Evolutionary conservation across 371 early-diverging fungal species (phyloP), one percentile per base, ranked within the genome.

Genomic region (Mucor lusitanicus): DNA sequence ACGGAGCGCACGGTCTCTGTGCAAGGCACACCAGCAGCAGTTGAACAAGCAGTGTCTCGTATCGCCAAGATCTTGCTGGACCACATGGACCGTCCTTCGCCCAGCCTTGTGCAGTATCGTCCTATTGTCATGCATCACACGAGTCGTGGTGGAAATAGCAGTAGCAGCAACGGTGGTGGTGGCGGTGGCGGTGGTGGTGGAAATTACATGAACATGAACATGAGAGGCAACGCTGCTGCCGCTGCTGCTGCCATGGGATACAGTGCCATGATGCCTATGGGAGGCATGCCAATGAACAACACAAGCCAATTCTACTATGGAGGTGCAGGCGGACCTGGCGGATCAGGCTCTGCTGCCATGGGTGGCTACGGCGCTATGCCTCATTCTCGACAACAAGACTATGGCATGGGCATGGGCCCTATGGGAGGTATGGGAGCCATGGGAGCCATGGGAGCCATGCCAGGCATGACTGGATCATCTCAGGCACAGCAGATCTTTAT

Each of bases 1-100:
- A 91, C 87, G 30, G 95, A 95, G 68, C 90, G 97, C 25, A 87
- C 93, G 4, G 87, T 97, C 30, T 92, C 95, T 25, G 89, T 97
- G 65, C 88, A 88, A 25, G 97, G 97, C 32, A 86, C 89, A 0
- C 90, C 95, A 4, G 90, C 91, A 75, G 78, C 88, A 1, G 91
- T 93, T 58, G 91, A 93, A 63, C 87, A 88, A 64, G 94, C 94
- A n/a, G 85, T 90, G 19, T 87, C 89, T 66, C 87, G 91, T 59
- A 87, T 95, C 48, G 90, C 89, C 9, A 79, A 85, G n/a, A 85
- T 88, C 8, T 62, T 95, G 7, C 73, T 82, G 54, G 88, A 87
- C 37, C 85, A 88, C 67, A 75, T 72, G 35, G 87, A 88, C 48
- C 85, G 86, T 3, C 75, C 78, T 12, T 39, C 54, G 1, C 73